Base-by-base conservation (phyloP, 192 early-diverging fungal genomes). In the Glomus cerebriforme region DNA sequence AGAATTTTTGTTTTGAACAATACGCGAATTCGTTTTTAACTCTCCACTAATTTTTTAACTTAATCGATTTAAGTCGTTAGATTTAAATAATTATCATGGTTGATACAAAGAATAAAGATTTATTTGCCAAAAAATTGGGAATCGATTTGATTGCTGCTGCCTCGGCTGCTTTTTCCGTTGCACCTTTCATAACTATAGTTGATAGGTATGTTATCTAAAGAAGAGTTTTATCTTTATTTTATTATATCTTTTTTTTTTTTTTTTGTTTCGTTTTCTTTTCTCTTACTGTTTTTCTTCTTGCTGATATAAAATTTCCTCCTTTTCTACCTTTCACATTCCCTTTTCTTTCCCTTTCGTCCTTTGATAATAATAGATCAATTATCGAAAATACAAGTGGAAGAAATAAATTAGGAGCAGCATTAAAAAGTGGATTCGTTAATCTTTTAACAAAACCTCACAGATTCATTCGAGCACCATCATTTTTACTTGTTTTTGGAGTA, bases 301-400 rank as follows among this genome's bases (percentile, higher is more conserved):
- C 8, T 27, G 0, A 8, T 34, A 22, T 74, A 35, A 19, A 22
- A n/a, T 65, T 35, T 70, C 22, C 13, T 75, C 17, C 2, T 22
- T 68, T 68, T 35, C n/a, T 27, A 64, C 17, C 3, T 54, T 43
- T 22, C 39, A 43, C 39, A 12, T 12, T 43, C 39, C 12, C 17
- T 49, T 49, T 49, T 17, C 17, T 54, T 22, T 22, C 22, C 17
- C 49, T 27, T 59, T 17, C 8, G 26, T n/a, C 22, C 34, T 24
- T 34, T 3, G 2, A 73, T 73, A 19, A 59, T 8, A 54, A 27
- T 63, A 87, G 85, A 80, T 82, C 84, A 17, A 86, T 87, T 31
- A 86, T 87, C 65, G 86, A 85, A 78, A 86, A 85, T 63, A 59
- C 81, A 8, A 84, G 82, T 75, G 86, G 86, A 63, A 84, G 81